Evolutionary conservation across 495 filamentous ascomycete genomes (phyloP), one percentile per base, ranked within the genome.

Genomic region (Baudoinia panamericana): DNA sequence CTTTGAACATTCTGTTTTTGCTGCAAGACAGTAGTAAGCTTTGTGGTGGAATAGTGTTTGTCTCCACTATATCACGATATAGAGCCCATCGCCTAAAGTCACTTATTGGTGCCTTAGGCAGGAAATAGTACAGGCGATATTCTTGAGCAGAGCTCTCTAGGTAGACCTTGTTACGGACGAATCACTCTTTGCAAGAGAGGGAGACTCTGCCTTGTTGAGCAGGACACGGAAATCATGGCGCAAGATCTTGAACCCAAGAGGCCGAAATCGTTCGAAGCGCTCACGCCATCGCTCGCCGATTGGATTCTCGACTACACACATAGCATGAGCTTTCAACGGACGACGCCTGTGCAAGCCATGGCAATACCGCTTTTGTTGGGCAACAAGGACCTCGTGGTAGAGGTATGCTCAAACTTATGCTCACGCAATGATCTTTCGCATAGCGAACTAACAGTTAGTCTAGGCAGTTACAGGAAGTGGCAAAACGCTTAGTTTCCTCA

Each of bases 321-420:
- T 19, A 74, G 75, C 36, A 84, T 87, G 79, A 82, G 85, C 31
- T 94, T 94, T 58, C 67, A 67, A 31, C 75, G 77, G 51, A 92
- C 88, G 64, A 97, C 90, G 2, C 90, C 90, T 1, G 90, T 95
- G 12, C 90, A 97, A 59, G 83, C 86, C 17, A 87, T 82, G n/a
- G 79, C 80, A 12, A 84, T 96, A 48, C 87, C 88, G 9, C 70
- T 94, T 12, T 93, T 95, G 59, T 76, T 84, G 62, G 78, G 76
- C 6, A 84, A 96, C 59, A 95, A 95, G 52, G 90, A 96, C 63
- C 87, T 96, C 0, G 88, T 96, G 2, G 88, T 95, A 20, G 87
- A 94, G 58, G 70, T 71, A n/a, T n/a, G n/a, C n/a, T n/a, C n/a
- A n/a, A n/a, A 25, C 12, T 35, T 32, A 43, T 41, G 12, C 30